Evolutionary conservation across 306 rosid species (phyloP).

Genomic region (Casuarina equisetifolia): DNA sequence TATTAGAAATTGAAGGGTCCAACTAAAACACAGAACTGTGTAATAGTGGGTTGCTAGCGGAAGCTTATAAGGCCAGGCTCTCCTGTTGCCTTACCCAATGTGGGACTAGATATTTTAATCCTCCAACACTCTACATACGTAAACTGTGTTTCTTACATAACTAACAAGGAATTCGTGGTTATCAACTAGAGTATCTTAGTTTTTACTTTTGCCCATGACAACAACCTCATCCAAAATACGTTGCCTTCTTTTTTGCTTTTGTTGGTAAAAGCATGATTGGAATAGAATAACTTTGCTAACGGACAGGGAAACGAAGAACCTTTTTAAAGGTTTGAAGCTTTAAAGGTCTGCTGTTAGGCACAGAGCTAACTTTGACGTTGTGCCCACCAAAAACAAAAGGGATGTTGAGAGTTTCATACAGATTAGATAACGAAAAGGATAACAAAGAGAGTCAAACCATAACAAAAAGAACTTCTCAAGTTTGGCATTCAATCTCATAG

Average conservation of each 20-base stretch:
- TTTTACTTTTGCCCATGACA: neutral
- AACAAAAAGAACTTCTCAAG: neutral
- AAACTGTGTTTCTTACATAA: too few relatives aligned
- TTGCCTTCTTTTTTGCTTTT: neutral
- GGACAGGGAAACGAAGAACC: neutral
- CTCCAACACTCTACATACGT: too few relatives aligned
- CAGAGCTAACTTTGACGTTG: neutral
- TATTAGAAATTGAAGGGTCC: too few relatives aligned
- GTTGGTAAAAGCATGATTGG: neutral
- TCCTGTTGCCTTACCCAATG: too few relatives aligned
- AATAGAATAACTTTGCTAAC: neutral
- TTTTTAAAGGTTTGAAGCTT: neutral
- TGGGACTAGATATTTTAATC: too few relatives aligned
- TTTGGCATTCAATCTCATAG: neutral
- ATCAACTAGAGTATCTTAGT: neutral
- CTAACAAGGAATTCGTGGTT: too few relatives aligned
- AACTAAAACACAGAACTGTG: too few relatives aligned
- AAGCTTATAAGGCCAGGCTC: too few relatives aligned
- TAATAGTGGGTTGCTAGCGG: too few relatives aligned
- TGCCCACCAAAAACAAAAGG: conserved; percentile 6
- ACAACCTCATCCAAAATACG: neutral
- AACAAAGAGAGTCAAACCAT: neutral
- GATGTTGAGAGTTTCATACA: neutral
- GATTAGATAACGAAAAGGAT: neutral
- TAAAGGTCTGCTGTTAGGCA: neutral